A percentile compares a stretch with the other conserved stretches of the same genome.
phyloP scores from a whole-genome alignment of 2,329 filamentous ascomycete species.

The Xylaria sp. region DNA sequence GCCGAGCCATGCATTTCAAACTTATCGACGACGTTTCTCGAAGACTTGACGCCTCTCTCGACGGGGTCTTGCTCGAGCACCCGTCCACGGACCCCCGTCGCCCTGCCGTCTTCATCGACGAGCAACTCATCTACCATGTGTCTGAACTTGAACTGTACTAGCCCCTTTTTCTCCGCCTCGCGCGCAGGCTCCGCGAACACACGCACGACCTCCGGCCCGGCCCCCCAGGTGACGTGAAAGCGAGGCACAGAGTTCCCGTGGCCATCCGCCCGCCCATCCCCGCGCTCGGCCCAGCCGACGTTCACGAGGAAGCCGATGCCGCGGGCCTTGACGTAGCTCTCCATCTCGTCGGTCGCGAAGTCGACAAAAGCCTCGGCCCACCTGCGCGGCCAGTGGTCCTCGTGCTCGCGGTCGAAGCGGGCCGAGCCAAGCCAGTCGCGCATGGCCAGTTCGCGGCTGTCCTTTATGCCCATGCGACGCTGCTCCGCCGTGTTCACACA shows the following conservation, averaged over 20 bases:
- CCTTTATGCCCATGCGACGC: slow-evolving; percentile 67
- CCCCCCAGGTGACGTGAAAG: slow-evolving; percentile 72
- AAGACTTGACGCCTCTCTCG: slow-evolving; percentile 63
- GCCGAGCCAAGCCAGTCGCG: slow-evolving; percentile 70
- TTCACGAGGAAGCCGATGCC: slow-evolving; percentile 65
- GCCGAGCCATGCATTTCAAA: slow-evolving; percentile 66
- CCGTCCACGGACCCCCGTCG: slow-evolving; percentile 63
- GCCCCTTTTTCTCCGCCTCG: slow-evolving; percentile 62
- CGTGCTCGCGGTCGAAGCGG: slow-evolving; percentile 65
- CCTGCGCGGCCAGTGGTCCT: slow-evolving; percentile 67
- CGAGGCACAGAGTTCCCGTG: slow-evolving; percentile 72
- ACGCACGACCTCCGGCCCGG: slow-evolving; percentile 68
- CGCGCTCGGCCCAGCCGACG: slow-evolving; percentile 71
- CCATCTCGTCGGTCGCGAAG: slow-evolving; percentile 69
- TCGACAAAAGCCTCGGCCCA: slow-evolving; percentile 74
- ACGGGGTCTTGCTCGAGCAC: slow-evolving; percentile 63
- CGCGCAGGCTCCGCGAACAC: slow-evolving; percentile 67
- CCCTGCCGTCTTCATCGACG: slow-evolving; percentile 63
- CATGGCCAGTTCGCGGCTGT: slow-evolving; percentile 66
- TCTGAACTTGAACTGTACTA: slow-evolving; percentile 66
- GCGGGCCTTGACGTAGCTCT: slow-evolving; percentile 64
- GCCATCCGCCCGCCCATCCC: slow-evolving; percentile 64
- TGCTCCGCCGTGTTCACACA: slow-evolving; percentile 68
- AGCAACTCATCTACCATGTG: slow-evolving; percentile 68
- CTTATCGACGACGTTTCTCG: slow-evolving; percentile 58